Evolutionary conservation across 768 basidiomycete genomes (phyloP), one percentile per base, ranked within the genome.

Genomic region (Termitomyces sp.): DNA sequence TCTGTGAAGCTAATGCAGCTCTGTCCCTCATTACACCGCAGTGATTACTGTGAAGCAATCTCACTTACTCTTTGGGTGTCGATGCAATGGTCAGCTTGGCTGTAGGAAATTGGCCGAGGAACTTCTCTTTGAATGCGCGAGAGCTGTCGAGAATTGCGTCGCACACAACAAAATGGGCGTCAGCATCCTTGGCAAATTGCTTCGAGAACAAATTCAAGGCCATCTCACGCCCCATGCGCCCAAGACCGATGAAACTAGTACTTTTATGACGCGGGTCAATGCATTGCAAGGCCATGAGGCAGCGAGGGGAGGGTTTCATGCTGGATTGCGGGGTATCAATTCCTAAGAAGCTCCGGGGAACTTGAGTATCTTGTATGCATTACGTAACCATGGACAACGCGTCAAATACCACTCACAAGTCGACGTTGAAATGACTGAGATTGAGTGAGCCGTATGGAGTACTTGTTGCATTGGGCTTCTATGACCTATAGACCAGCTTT

Each of bases 211-310:
- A 81, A 71, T 95, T 95, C 71, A 78, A 81, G 15, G 82, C 82
- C 93, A 95, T 95, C 70, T 92, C 87, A 46, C 83, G 84, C 44
- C 93, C 93, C 93, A 95, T 95, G 46, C 87, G 81, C 42, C 93
- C 93, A 13, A 95, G 82, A 9, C 93, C 93, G 54, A 95, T 88
- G 75, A 95, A 94, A 55, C 84, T 86, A 36, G 86, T 83, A 69
- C 79, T 83, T 55, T 76, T 81, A 22, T 72, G 66, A 39, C 84
- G 81, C 41, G 68, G 52, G 6, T 68, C 62, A 12, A 69, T 65
- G 41, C 71, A 72, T 31, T 75, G 69, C 16, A 79, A 59, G 3
- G 66, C 67, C 57, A 78, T 77, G 49, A 86, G 70, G 39, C 70
- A 69, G 41, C 76, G 74, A 53, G 74, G 45, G 18, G 85, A 79